Evolutionary conservation across 1,284 basidiomycete species (phyloP), one percentile per base, ranked within the genome.

Genomic region (Puccinia triticina): DNA sequence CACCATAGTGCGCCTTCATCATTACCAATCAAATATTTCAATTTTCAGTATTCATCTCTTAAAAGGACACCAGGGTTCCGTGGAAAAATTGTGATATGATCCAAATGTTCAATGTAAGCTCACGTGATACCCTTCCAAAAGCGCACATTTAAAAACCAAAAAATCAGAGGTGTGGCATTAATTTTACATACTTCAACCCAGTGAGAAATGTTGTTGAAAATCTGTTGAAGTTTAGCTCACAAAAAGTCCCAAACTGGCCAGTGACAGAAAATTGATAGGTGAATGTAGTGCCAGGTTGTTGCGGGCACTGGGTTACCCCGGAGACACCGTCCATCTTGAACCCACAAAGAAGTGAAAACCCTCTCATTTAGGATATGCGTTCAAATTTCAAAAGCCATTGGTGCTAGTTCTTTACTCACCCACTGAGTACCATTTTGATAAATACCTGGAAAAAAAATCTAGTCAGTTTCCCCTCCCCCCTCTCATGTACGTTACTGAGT

Each of bases 401-500:
- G 26, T 21, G 43, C 37, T 29, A 48, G n/a, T 71, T 12, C 16
- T 16, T 43, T 85, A 77, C 86, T 85, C 84, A 85, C 84, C 81
- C 84, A 85, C 14, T 84, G 84, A 0, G 84, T 85, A 46, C 83
- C 85, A 77, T 85, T 85, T 77, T 86, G 86, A 32, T 80, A 86
- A 72, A 86, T 83, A 34, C 86, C 74, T 76, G 23, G 8, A 4
- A 40, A 40, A 23, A 40, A 16, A 16, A 21, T 66, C 40, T n/a
- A 34, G 21, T 66, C 61, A 66, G 32, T 21, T 64, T 64, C 32
- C 23, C 34, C 34, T 23, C 26, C 14, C 16, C 61, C 21, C 26
- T 12, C 40, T 29, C 2, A 40, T 66, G 34, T 29, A 34, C 2
- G 1, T 8, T 32, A 18, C 29, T 61, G 2, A 29, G 1, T 18